Evolutionary conservation across 1,284 basidiomycete species (phyloP), one percentile per base, ranked within the genome.

Genomic region (Coniophora puteana): DNA sequence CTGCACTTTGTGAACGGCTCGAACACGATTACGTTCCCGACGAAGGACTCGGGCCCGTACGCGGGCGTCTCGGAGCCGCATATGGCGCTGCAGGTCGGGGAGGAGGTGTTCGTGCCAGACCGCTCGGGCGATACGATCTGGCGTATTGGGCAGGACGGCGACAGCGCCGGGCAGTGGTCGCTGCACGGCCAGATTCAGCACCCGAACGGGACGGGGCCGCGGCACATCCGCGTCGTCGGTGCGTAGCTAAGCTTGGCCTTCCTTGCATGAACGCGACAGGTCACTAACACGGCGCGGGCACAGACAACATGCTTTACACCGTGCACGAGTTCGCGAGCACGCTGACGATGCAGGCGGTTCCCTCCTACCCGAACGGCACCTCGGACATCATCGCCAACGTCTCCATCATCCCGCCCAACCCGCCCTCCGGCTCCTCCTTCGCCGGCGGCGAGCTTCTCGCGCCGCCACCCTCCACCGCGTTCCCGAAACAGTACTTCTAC

Each of bases 241-340:
- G 54, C 27, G 67, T 51, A 22, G 18, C 25, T 29, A 16, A 21
- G 36, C 20, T 34, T 33, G 17, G 36, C 18, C 33, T 42, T 28
- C 43, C 40, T 37, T n/a, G n/a, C n/a, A n/a, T n/a, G n/a, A n/a
- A n/a, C n/a, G n/a, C n/a, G 23, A 24, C 18, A 24, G 11, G 50
- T 24, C 36, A 18, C n/a, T 27, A 14, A 30, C n/a, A 50, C 29
- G 48, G 36, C n/a, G 4, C 16, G 25, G 4, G 21, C 12, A 12
- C 45, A 83, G 82, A 77, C 31, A 59, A 74, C 39, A 71, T 69
- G 40, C 58, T 86, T 8, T 85, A 78, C 58, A 70, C 69, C 7
- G 52, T 86, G 1, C 81, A 86, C 60, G 83, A 87, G 54, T 63
- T 80, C 12, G 51, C 75, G 14, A 83, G 77, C 20, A 82, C 80